A percentile compares a stretch with the other conserved stretches of the same genome.
phyloP scores from a whole-genome alignment of 2,329 filamentous ascomycete species.

The Aspergillus pseudotamarii region DNA sequence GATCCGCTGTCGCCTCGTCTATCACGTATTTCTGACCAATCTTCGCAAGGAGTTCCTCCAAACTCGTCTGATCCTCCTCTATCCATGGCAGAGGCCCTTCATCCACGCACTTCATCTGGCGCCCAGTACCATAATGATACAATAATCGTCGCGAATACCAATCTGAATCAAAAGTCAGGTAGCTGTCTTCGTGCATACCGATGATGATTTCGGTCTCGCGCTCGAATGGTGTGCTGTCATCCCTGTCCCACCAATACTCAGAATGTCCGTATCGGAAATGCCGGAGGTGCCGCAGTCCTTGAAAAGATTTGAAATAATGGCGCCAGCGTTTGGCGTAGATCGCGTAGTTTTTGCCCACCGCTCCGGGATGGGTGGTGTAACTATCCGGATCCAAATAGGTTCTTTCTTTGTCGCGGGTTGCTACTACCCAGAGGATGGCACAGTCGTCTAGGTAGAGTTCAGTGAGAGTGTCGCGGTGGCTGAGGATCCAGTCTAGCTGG shows the following conservation, averaged over 20 bases:
- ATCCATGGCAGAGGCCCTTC: background rate
- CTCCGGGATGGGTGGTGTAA: background rate
- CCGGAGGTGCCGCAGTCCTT: constrained; percentile 18
- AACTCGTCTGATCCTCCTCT: constrained; percentile 21
- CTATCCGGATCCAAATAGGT: background rate
- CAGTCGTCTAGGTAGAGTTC: constrained; percentile 51
- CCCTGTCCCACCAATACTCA: background rate
- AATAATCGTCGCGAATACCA: too few species aligned
- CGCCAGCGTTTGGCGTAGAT: constrained; percentile 23
- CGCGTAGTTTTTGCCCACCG: background rate
- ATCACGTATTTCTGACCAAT: constrained; percentile 14
- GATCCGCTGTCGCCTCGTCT: background rate
- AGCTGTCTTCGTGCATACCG: constrained; percentile 16
- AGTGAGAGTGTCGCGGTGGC: constrained; percentile 41
- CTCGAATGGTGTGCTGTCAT: constrained; percentile 23
- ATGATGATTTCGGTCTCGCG: constrained; percentile 18
- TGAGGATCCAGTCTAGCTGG: constrained; percentile 51
- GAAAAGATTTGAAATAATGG: constrained; percentile 24
- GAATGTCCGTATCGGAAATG: constrained; percentile 16
- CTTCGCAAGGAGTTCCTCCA: constrained; percentile 19
- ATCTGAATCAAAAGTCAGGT: constrained; percentile 20
- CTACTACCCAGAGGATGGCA: constrained; percentile 32
- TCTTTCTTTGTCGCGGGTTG: background rate
- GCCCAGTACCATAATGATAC: too few species aligned
- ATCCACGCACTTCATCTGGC: too few species aligned